These are phyloP conservation scores for Diaporthe australafricana DNA, from an alignment of 2,329 filamentous ascomycete species.

Conservation along the genomic window DNA sequence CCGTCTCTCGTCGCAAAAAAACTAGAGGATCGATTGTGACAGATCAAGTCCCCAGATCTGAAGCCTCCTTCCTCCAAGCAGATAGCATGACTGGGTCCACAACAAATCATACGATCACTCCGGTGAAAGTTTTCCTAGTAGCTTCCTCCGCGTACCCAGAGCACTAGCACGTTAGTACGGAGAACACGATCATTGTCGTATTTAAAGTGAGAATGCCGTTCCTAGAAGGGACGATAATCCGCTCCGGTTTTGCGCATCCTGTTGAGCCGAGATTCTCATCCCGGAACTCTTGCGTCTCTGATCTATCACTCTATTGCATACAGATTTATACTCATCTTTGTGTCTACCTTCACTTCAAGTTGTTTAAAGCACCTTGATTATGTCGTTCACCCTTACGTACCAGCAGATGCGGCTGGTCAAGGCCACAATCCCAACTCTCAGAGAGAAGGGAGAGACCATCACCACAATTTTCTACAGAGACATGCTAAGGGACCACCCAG, in stretches of 20 bases:
- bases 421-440: slow-evolving; percentile 76
- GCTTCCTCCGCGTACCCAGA: background rate
- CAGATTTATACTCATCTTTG: background rate
- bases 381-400: slow-evolving; percentile 53
- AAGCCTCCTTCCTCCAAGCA: background rate
- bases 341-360: background rate
- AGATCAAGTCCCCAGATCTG: background rate
- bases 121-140: slow-evolving; percentile 9
- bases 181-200: background rate
- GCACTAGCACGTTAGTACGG: background rate
- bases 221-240: background rate
- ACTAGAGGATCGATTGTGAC: background rate
- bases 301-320: background rate
- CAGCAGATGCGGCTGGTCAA: slow-evolving; percentile 74
- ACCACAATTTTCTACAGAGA: slow-evolving; percentile 79
- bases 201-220: slow-evolving; percentile 1
- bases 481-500: slow-evolving; percentile 73
- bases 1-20: background rate
- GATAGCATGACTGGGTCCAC: slow-evolving; percentile 28
- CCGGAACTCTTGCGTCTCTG: background rate
- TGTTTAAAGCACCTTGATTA: background rate
- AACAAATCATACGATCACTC: slow-evolving; percentile 33
- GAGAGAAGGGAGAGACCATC: slow-evolving; percentile 75
- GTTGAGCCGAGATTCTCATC: background rate
- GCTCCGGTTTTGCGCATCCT: background rate